These are phyloP conservation scores for Ceratocystis alfenasii DNA, from an alignment of 2,329 filamentous ascomycete species.

Conservation along the genomic window DNA sequence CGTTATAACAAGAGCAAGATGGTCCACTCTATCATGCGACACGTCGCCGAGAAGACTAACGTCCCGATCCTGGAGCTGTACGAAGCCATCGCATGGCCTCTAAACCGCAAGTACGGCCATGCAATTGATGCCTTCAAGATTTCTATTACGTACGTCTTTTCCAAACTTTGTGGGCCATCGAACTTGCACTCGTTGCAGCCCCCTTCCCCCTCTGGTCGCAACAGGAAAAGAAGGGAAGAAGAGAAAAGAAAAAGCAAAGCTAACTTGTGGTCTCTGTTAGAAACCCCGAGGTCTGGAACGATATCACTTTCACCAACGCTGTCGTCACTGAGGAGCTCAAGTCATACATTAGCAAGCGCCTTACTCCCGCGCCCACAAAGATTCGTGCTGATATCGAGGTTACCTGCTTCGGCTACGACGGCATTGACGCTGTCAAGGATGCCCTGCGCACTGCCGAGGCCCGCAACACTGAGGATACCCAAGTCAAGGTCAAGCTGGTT, in stretches of 20 bases:
- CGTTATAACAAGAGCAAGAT: slow-evolving; percentile 99
- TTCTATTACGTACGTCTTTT: slow-evolving; percentile 71
- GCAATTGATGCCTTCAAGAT: slow-evolving; percentile 97
- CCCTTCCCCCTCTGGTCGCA: not conserved
- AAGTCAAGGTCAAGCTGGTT: slow-evolving; percentile 98
- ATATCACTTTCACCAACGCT: slow-evolving; percentile 77
- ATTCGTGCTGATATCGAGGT: slow-evolving; percentile 96
- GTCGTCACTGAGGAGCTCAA: slow-evolving; percentile 79
- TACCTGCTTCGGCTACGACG: slow-evolving; percentile 89
- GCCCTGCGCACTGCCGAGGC: slow-evolving; percentile 85
- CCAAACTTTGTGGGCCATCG: not conserved
- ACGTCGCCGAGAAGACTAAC: slow-evolving; percentile 93
- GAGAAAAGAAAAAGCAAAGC: not conserved
- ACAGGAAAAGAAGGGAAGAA: not conserved
- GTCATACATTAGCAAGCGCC: slow-evolving; percentile 90
- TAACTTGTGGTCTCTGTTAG: slow-evolving; percentile 32
- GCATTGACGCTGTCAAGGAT: slow-evolving; percentile 94
- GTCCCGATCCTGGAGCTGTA: slow-evolving; percentile 91
- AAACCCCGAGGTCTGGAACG: slow-evolving; percentile 92
- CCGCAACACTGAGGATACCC: slow-evolving; percentile 79
- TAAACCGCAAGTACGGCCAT: slow-evolving; percentile 96
- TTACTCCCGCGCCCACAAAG: slow-evolving; percentile 97
- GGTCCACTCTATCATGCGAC: slow-evolving; percentile 97
- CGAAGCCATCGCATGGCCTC: slow-evolving; percentile 87
- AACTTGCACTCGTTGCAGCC: not conserved